Conservation (phyloP, 2,329 filamentous ascomycete species). For the Beauveria rudraprayagi region DNA sequence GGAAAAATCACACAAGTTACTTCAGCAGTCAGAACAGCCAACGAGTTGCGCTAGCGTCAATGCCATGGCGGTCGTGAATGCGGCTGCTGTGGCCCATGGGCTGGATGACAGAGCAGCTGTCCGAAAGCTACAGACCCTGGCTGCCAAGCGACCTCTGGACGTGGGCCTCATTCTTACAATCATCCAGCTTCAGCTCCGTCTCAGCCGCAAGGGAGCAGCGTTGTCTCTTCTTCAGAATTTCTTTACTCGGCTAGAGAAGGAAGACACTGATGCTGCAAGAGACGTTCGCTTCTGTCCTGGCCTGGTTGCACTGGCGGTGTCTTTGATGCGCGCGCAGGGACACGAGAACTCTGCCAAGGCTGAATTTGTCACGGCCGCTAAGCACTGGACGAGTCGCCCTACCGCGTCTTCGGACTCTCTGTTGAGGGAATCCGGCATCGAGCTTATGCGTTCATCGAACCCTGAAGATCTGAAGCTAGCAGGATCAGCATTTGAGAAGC, state of each 20-base stretch:
- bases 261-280: constrained; percentile 45
- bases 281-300: constrained; percentile 78
- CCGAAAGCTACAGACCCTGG: constrained; percentile 58
- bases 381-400: constrained; percentile 65
- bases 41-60: constrained; percentile 26
- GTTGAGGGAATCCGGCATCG: constrained; percentile 72
- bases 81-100: constrained; percentile 63
- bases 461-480: constrained; percentile 61
- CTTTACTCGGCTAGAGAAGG: constrained; percentile 61
- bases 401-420: constrained; percentile 47
- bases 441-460: constrained; percentile 69
- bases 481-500: constrained; percentile 66
- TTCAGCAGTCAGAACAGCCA: constrained; percentile 23
- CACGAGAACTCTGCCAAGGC: constrained; percentile 63
- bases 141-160: constrained; percentile 70
- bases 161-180: constrained; percentile 73
- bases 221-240: constrained; percentile 69
- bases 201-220: constrained; percentile 64
- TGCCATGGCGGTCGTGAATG: constrained; percentile 46
- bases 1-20: constrained; percentile 35
- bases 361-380: constrained; percentile 71
- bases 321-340: constrained; percentile 69
- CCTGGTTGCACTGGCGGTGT: constrained; percentile 69
- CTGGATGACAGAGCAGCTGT: constrained; percentile 56
- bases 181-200: constrained; percentile 70